Evolutionary conservation across 331 rosid genomes (phyloP), one percentile per base, ranked within the genome.

Genomic region (Erythrophleum ivorense): DNA sequence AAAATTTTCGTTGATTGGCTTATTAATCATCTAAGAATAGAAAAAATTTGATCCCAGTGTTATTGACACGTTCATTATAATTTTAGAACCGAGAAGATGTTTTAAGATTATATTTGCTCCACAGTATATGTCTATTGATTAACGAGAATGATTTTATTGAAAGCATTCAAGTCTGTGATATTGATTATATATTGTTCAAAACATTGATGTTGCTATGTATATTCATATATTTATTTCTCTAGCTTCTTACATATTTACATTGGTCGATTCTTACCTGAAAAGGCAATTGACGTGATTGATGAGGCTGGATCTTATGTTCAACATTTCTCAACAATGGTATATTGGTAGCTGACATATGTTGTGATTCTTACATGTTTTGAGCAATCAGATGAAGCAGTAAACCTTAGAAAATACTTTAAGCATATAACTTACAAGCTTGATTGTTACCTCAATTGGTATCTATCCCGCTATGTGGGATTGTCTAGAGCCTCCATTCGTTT

Each of bases 241-340:
- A 43, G 12, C 29, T 65, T 73, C n/a, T 54, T 19, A 40, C 49
- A 63, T 24, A 38, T 73, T 60, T 13, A 31, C 29, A 83, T 75
- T n/a, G 79, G 74, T 40, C 18, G 43, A 9, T 71, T 83, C 69
- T 71, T 92, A 8, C 82, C 75, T 50, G 82, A 83, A 5, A 71
- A 83, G 79, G 86, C 82, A 18, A 77, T 83, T 62, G 82, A 83
- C 60, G 71, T 77, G 69, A 83, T 77, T 43, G 86, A 83, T 52
- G 82, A 83, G 76, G 86, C 79, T 38, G 82, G 86, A 70, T 77
- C 82, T 21, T 55, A 55, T 29, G 86, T 59, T 69, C 79, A 77
- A 63, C 74, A 71, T 52, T 76, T 43, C 62, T 62, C 74, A 6
- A 13, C 73, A 69, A 18, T 77, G 78, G 79, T 83, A 24, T 0